Conservation (phyloP, 106 monocot genomes). For the Allium cepa region DNA sequence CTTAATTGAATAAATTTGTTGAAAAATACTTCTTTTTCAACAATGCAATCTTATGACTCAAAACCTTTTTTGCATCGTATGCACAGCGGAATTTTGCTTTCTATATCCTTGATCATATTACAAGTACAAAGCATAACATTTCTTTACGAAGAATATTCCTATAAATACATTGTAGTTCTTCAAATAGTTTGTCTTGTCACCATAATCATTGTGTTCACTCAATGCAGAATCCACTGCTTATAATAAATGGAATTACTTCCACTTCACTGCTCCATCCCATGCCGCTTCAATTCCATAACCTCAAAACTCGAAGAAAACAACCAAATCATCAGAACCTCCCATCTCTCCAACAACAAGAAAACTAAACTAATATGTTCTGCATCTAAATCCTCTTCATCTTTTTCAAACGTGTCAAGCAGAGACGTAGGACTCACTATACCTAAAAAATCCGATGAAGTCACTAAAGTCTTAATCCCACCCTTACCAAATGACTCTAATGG, state of each 20-base stretch:
- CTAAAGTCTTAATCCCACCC: conserved; percentile 41
- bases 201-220: background rate
- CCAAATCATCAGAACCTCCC: conserved; percentile 11
- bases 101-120: no score
- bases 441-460: conserved; percentile 17
- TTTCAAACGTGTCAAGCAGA: conserved; percentile 20
- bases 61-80: no score
- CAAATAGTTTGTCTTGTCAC: background rate
- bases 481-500: conserved; percentile 36
- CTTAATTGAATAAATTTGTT: no score
- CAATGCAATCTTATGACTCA: no score
- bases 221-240: background rate
- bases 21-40: no score
- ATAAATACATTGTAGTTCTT: no score
- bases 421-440: conserved; percentile 21
- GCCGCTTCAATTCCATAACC: conserved; percentile 7
- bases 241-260: conserved; percentile 47
- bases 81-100: no score
- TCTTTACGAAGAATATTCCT: no score
- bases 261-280: conserved; percentile 18
- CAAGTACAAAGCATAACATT: no score
- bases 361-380: conserved; percentile 6
- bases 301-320: conserved; percentile 13
- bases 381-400: conserved; percentile 2
- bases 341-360: conserved; percentile 10